Evolutionary conservation across 2,329 filamentous ascomycete species (phyloP), one percentile per base, ranked within the genome.

Genomic region (Aspergillus calidoustus): DNA sequence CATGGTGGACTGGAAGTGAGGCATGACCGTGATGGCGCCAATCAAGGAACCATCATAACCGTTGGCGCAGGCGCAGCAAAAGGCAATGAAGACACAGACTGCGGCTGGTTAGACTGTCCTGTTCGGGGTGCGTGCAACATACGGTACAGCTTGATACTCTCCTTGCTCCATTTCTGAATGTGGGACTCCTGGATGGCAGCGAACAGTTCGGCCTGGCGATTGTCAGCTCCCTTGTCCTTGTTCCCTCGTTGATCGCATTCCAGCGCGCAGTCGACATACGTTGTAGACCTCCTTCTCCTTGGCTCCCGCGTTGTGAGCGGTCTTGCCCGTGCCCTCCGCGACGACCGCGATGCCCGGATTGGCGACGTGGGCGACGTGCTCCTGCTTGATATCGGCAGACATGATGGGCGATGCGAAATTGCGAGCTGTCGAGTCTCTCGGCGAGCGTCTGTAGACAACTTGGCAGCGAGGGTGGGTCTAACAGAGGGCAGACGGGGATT

Each of bases 181-280:
- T 79, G 77, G 47, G 78, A 77, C 66, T 82, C 80, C 55, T 81
- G 72, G 48, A 83, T 72, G 47, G 81, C 81, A 38, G 81, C 80
- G 66, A 72, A 83, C 22, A 83, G 71, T 50, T 83, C 81, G 69
- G 81, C 81, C 81, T 83, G 65, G 17, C 25, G 22, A 25, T 28
- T 6, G 50, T 48, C 43, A 46, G 43, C 17, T 28, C 44, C n/a
- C 13, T 30, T 28, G 22, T 31, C n/a, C 34, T 30, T n/a, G 44
- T 15, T 46, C 49, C 17, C 48, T 22, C 19, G 41, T 5, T 30
- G 48, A n/a, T 51, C 6, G 7, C 8, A 49, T 3, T 28, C 13
- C 8, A 28, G n/a, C 13, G 25, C 11, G 23, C 49, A 38, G 34
- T n/a, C 50, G 17, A 74, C 76, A 69, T 59, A 81, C 78, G 68